Percentiles rank a stretch among this genome's conserved stretches.
Conservation (phyloP, 2,329 filamentous ascomycete species). For the Corinectria fuckeliana region DNA sequence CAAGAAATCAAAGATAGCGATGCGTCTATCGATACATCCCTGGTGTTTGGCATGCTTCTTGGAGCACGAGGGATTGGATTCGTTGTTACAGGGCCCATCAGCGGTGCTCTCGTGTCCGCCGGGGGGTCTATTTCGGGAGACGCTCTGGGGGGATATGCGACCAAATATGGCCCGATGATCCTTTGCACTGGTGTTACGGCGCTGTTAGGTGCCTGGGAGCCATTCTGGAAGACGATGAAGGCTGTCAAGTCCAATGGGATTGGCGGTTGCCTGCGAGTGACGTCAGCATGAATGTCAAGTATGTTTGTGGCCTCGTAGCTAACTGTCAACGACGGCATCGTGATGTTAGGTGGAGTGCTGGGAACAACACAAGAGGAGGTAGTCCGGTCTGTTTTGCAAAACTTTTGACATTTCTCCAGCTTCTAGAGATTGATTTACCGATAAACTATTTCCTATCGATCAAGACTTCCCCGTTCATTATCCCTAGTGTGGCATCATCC, state of each 20-base stretch:
- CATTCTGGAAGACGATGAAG: conserved; percentile 49
- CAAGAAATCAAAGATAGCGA: conserved; percentile 44
- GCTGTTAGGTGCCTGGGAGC: conserved; percentile 40
- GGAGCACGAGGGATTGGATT: conserved; percentile 41
- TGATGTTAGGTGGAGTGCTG: background rate
- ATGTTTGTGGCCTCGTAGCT: too few relatives aligned
- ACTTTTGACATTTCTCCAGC: background rate
- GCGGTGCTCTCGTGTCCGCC: conserved; percentile 39
- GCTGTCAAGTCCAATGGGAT: conserved; percentile 7
- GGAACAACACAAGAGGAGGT: background rate
- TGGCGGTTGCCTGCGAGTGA: conserved; percentile 9
- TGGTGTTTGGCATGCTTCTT: conserved; percentile 42
- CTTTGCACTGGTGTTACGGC: conserved; percentile 42
- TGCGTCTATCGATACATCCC: conserved; percentile 33
- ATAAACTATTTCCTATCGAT: conserved; percentile 30
- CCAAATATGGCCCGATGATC: conserved; percentile 43
- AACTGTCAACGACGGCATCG: background rate
- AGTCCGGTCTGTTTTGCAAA: background rate
- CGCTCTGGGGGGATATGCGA: conserved; percentile 41
- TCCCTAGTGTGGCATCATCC: conserved; percentile 39
- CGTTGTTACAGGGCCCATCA: conserved; percentile 38
- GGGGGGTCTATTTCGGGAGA: conserved; percentile 34
- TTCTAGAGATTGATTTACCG: background rate
- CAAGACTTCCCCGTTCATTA: conserved; percentile 40
- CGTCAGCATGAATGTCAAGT: conserved; percentile 51